Conservation (phyloP, 1,284 basidiomycete genomes). For the Phlebopus sp. region DNA sequence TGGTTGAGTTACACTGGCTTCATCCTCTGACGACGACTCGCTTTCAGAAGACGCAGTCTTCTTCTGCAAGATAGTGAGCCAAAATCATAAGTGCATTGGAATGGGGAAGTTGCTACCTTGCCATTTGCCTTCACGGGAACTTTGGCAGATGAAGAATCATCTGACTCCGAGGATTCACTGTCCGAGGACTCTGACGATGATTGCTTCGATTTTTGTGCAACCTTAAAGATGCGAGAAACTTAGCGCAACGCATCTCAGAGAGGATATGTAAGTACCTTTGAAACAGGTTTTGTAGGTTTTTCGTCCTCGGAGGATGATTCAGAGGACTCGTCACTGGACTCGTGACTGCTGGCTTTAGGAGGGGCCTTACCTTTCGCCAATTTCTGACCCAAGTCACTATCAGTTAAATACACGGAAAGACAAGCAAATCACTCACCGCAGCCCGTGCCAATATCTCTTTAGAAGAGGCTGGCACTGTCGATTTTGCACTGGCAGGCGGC, state of each 20-base stretch:
- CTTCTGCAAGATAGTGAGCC: neutral
- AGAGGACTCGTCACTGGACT: conserved; percentile 17
- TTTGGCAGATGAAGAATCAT: conserved; percentile 6
- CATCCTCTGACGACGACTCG: conserved; percentile 26
- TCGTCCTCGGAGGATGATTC: conserved; percentile 24
- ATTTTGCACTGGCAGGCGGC: conserved; percentile 11
- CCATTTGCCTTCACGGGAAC: conserved; percentile 25
- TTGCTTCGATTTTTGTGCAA: conserved; percentile 14
- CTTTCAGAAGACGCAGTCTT: neutral
- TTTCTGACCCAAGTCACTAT: neutral
- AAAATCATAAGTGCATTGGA: neutral
- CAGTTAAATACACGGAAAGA: neutral
- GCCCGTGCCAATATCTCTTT: conserved; percentile 30
- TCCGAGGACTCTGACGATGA: conserved; percentile 4
- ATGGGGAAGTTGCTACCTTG: conserved; percentile 32
- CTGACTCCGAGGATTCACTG: conserved; percentile 26
- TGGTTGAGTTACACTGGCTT: neutral
- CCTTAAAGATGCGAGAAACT: conserved; percentile 5
- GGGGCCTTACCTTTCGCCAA: conserved; percentile 1
- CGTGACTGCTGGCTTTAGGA: conserved; percentile 6
- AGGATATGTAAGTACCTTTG: conserved; percentile 10
- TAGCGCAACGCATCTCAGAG: neutral
- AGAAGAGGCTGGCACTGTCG: conserved; percentile 12
- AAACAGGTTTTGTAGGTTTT: conserved; percentile 22
- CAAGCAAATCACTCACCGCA: conserved; percentile 4